Evolutionary conservation across 2,329 filamentous ascomycete genomes (phyloP).

Genomic region (Beauveria rudraprayagi): DNA sequence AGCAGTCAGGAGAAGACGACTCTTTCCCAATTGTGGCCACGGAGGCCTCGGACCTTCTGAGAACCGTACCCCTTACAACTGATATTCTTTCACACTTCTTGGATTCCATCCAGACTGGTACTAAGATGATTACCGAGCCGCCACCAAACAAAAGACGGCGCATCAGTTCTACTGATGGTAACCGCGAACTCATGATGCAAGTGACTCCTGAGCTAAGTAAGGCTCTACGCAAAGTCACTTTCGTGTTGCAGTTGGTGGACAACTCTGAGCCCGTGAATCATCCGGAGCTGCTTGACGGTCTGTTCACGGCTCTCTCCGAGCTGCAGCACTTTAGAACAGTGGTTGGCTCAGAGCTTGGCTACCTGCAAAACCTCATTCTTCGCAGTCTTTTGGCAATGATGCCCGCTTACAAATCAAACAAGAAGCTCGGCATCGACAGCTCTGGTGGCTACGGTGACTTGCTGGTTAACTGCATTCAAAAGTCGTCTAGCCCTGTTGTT

Average conservation of each 20-base stretch:
- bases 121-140: slow-evolving; percentile 62
- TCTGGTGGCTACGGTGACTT: slow-evolving; percentile 80
- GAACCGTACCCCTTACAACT: slow-evolving; percentile 64
- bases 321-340: slow-evolving; percentile 77
- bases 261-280: slow-evolving; percentile 67
- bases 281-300: slow-evolving; percentile 63
- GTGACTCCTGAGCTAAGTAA: slow-evolving; percentile 58
- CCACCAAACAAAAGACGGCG: slow-evolving; percentile 72
- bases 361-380: slow-evolving; percentile 79
- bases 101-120: slow-evolving; percentile 63
- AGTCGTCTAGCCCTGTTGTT: slow-evolving; percentile 83
- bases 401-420: slow-evolving; percentile 59
- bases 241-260: slow-evolving; percentile 84
- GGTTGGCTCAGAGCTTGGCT: slow-evolving; percentile 79
- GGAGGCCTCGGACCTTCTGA: slow-evolving; percentile 64
- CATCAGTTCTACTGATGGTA: slow-evolving; percentile 64
- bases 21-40: slow-evolving; percentile 34
- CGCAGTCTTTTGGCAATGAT: slow-evolving; percentile 78
- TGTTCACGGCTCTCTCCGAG: slow-evolving; percentile 82
- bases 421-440: slow-evolving; percentile 60
- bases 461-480: slow-evolving; percentile 88
- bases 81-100: slow-evolving; percentile 65
- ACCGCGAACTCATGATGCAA: slow-evolving; percentile 50
- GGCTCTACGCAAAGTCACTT: slow-evolving; percentile 68
- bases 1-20: slow-evolving; percentile 32